Percentiles rank a stretch among this genome's conserved stretches.
Conservation (phyloP, 1,284 basidiomycete genomes). For the Sporisorium reilianum region DNA sequence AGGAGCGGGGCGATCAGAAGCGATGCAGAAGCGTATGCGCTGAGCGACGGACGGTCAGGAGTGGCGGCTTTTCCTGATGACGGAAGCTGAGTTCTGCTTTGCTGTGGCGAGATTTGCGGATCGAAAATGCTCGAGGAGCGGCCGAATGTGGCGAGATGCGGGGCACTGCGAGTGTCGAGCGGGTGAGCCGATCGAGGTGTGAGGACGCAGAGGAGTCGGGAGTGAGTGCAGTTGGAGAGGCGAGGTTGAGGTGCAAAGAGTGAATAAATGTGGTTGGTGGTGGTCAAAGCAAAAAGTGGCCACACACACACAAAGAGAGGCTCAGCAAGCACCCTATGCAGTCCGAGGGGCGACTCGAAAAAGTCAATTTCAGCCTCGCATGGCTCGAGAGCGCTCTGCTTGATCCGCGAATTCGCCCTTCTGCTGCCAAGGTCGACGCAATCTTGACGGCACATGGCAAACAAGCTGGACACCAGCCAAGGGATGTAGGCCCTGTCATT, state of each 20-base stretch:
- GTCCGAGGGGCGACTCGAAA: not conserved
- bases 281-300: constrained; percentile 2
- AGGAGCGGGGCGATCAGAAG: not conserved
- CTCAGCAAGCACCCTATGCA: constrained; percentile 7
- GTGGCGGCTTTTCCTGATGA: not conserved
- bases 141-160: not conserved
- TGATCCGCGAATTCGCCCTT: not conserved
- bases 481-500: not conserved
- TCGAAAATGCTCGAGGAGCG: not conserved
- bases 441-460: not conserved
- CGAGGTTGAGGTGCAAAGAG: not conserved
- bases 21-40: not conserved
- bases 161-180: no score
- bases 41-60: not conserved
- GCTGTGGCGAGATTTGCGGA: constrained; percentile 1
- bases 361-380: constrained; percentile 1
- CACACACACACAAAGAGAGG: not conserved
- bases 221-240: not conserved
- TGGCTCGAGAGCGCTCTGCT: constrained; percentile 4
- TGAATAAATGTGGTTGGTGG: constrained; percentile 3
- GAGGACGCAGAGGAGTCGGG: not conserved
- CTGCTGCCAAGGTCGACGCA: not conserved
- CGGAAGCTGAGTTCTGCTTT: not conserved
- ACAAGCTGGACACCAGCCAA: not conserved
- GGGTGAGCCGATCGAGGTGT: not conserved